These are phyloP conservation scores for Amanita phalloides DNA, from an alignment of 768 basidiomycete species.

Conservation along the genomic window DNA sequence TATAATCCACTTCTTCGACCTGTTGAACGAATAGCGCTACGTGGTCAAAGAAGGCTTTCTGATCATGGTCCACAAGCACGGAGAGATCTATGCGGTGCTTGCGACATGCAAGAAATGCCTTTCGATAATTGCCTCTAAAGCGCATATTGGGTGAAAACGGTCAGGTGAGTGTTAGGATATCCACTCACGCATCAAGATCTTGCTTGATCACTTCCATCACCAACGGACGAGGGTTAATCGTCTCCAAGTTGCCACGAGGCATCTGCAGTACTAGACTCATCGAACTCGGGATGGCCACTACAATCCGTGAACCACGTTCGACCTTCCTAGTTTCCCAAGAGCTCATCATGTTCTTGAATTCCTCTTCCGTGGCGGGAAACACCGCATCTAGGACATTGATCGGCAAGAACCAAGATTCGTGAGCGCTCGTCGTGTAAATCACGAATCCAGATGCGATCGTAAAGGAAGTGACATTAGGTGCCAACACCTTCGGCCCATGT, in stretches of 20 bases:
- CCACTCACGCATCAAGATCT: conserved; percentile 59
- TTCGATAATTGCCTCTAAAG: conserved; percentile 61
- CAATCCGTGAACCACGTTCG: conserved; percentile 85
- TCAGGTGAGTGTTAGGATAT: not conserved
- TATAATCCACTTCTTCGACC: conserved; percentile 79
- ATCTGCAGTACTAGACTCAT: conserved; percentile 94
- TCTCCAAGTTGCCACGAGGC: conserved; percentile 96
- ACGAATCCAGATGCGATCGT: conserved; percentile 63
- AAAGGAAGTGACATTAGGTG: conserved; percentile 61
- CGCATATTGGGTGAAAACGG: not conserved
- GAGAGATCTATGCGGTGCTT: conserved; percentile 92
- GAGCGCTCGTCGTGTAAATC: conserved; percentile 76
- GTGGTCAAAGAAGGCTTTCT: conserved; percentile 49
- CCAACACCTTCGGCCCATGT: conserved; percentile 23
- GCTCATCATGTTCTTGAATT: conserved; percentile 17
- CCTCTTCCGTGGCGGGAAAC: conserved; percentile 16
- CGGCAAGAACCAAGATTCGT: conserved; percentile 71
- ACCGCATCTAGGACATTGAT: conserved; percentile 21
- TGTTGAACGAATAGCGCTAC: conserved; percentile 71
- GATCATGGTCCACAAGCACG: conserved; percentile 75
- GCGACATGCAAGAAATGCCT: conserved; percentile 85
- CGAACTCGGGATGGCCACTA: conserved; percentile 74
- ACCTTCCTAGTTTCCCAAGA: conserved; percentile 68
- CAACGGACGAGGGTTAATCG: conserved; percentile 84
- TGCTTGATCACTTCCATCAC: conserved; percentile 77